Conservation (phyloP, 306 rosid species). For the Medicago truncatula region MtrunA17r5.0-ANR NC_053046.1:12273501-12274000, state of each 20-base stretch:
- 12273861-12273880: slow-evolving; percentile 39
- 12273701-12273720: slow-evolving; percentile 75
- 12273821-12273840: slow-evolving; percentile 81
- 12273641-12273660: slow-evolving; percentile 32
- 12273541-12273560: slow-evolving; percentile 61
- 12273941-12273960: neutral
- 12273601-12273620: slow-evolving; percentile 93
- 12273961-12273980: neutral
- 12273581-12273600: slow-evolving; percentile 76
- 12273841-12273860: slow-evolving; percentile 48
- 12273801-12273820: slow-evolving; percentile 88
- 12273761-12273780: slow-evolving; percentile 87
- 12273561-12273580: slow-evolving; percentile 77
- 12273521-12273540: slow-evolving; percentile 58
- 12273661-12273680: slow-evolving; percentile 27
- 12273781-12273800: slow-evolving; percentile 91
- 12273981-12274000: neutral
- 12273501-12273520: slow-evolving; percentile 65
- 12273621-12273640: slow-evolving; percentile 75
- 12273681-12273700: slow-evolving; percentile 41
- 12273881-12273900: slow-evolving; percentile 18
- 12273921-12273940: slow-evolving; percentile 1
- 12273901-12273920: slow-evolving; percentile 1
- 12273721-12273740: slow-evolving; percentile 95
- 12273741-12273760: slow-evolving; percentile 85